phyloP scores from a whole-genome alignment of 306 rosid species.

The Cicer arietinum region DNA sequence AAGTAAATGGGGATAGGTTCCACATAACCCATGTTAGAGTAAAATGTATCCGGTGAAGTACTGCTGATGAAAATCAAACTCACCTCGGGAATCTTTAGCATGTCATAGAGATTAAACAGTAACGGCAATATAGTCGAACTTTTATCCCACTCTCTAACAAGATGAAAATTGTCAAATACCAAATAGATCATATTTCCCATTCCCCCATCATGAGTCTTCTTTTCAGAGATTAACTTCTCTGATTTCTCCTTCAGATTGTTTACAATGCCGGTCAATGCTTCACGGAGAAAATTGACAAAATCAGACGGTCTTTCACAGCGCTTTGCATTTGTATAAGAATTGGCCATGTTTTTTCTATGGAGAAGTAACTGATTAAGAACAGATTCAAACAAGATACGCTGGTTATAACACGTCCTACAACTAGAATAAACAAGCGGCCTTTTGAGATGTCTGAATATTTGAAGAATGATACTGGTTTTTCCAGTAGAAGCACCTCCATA shows the following conservation, averaged over 20 bases:
- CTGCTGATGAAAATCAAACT: slow-evolving; percentile 84
- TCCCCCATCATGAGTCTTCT: slow-evolving; percentile 46
- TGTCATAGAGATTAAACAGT: slow-evolving; percentile 75
- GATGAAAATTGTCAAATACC: slow-evolving; percentile 84
- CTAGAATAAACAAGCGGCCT: slow-evolving; percentile 86
- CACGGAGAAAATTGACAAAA: slow-evolving; percentile 74
- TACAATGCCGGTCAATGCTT: slow-evolving; percentile 67
- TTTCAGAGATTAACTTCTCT: slow-evolving; percentile 51
- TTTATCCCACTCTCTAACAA: slow-evolving; percentile 87
- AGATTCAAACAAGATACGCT: slow-evolving; percentile 81
- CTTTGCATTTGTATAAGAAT: slow-evolving; percentile 70
- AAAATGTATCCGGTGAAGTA: slow-evolving; percentile 84
- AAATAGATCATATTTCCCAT: slow-evolving; percentile 80
- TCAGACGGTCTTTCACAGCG: slow-evolving; percentile 88
- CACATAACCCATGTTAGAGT: slow-evolving; percentile 75
- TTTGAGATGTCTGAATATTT: slow-evolving; percentile 74
- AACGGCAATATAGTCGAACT: slow-evolving; percentile 73
- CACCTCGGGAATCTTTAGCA: slow-evolving; percentile 77
- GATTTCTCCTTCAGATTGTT: slow-evolving; percentile 56
- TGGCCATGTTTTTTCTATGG: slow-evolving; percentile 69
- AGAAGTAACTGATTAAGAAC: slow-evolving; percentile 74
- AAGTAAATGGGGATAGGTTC: slow-evolving; percentile 79
- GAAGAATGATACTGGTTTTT: slow-evolving; percentile 76
- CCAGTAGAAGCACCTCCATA: slow-evolving; percentile 85
- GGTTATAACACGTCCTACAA: slow-evolving; percentile 79